phyloP scores from a whole-genome alignment of 2,329 filamentous ascomycete genomes.

The Alternaria tenuissima region DNA sequence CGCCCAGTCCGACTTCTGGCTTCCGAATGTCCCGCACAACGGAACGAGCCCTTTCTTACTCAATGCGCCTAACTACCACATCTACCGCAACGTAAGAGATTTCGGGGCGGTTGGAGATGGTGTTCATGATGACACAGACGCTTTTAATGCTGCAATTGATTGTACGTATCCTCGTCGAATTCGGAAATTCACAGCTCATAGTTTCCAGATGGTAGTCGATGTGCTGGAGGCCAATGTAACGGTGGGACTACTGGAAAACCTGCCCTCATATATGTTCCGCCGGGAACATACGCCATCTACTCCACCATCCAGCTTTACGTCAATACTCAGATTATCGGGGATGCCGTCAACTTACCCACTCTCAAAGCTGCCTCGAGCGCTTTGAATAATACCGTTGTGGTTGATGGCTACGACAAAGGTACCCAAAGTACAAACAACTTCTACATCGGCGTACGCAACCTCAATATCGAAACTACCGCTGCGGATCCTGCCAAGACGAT shows the following conservation, averaged over 20 bases:
- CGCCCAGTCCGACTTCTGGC: not conserved
- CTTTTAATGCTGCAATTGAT: not conserved
- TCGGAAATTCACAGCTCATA: not conserved
- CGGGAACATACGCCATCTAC: not conserved
- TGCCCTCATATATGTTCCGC: not conserved
- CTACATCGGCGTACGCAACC: not conserved
- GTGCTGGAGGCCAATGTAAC: not conserved
- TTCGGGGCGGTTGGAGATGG: not conserved
- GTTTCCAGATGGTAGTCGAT: not conserved
- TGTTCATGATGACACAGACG: not conserved
- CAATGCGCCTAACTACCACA: not conserved
- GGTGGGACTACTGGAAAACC: not conserved
- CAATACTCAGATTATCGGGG: not conserved
- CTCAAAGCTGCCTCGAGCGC: not conserved
- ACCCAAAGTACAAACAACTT: not conserved
- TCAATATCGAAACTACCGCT: not conserved
- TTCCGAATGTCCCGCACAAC: not conserved
- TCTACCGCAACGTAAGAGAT: not conserved
- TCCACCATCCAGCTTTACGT: not conserved
- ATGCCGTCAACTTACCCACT: not conserved
- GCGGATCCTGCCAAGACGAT: not conserved
- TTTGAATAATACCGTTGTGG: not conserved
- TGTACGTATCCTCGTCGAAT: not conserved
- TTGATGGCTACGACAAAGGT: not conserved
- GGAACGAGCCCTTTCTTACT: not conserved